Evolutionary conservation across 2,329 filamentous ascomycete genomes (phyloP).

Genomic region (Tolypocladium ovalisporum): DNA sequence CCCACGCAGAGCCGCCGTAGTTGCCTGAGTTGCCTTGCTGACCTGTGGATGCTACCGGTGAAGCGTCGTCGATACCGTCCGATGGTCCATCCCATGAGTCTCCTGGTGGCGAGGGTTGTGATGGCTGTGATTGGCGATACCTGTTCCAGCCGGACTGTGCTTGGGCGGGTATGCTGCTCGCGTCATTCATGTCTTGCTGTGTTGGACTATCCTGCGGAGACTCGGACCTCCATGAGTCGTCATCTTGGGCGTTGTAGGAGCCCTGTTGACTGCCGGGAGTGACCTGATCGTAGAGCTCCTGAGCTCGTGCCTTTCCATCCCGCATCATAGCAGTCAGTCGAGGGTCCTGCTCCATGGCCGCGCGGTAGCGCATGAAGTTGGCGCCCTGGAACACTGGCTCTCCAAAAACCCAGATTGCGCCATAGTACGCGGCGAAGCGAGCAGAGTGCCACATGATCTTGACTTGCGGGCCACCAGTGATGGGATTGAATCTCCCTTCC

Average conservation of each 20-base stretch:
- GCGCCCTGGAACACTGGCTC: constrained; percentile 18
- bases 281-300: constrained; percentile 6
- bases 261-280: constrained; percentile 1
- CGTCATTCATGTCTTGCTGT: constrained; percentile 2
- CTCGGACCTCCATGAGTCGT: constrained; percentile 7
- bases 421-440: constrained; percentile 23
- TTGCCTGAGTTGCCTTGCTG: constrained; percentile 7
- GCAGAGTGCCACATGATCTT: constrained; percentile 22
- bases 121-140: constrained; percentile 3
- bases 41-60: constrained; percentile 26
- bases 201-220: constrained; percentile 4
- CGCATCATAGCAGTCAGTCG: constrained; percentile 15
- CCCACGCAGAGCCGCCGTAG: constrained; percentile 29
- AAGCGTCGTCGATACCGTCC: constrained; percentile 28
- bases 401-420: constrained; percentile 12
- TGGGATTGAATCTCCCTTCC: constrained; percentile 15
- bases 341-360: constrained; percentile 15
- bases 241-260: neutral
- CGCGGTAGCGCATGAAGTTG: constrained; percentile 12
- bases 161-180: constrained; percentile 1
- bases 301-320: constrained; percentile 8
- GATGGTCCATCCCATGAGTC: constrained; percentile 14
- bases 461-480: constrained; percentile 16
- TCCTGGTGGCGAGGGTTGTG: constrained; percentile 3
- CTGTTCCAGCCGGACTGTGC: constrained; percentile 7